Evolutionary conservation across 2,329 filamentous ascomycete genomes (phyloP).

Genomic region (Colletotrichum viniferum): DNA sequence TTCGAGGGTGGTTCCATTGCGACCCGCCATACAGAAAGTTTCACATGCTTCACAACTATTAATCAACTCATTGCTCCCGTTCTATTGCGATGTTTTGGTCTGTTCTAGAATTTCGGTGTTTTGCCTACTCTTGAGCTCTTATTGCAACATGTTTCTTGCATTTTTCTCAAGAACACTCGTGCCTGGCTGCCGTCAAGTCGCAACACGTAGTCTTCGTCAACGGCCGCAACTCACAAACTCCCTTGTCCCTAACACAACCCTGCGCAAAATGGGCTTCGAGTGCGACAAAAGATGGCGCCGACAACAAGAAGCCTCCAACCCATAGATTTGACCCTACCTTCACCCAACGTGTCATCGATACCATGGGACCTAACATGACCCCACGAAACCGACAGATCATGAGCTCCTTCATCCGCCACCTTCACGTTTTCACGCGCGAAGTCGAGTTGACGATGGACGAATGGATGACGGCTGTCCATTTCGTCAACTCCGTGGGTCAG

Average conservation of each 20-base stretch:
- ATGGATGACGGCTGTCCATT: neutral
- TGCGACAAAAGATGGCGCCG: neutral
- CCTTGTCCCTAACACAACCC: neutral
- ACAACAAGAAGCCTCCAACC: neutral
- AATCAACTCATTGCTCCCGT: neutral
- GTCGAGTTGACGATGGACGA: neutral
- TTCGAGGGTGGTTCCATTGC: neutral
- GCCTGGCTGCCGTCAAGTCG: fast-evolving
- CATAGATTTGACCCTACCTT: neutral
- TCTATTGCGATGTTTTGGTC: neutral
- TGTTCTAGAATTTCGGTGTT: fast-evolving
- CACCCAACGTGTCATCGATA: neutral
- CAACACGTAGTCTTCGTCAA: neutral
- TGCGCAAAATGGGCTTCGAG: neutral
- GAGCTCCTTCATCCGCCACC: neutral
- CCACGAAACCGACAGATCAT: neutral
- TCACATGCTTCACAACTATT: neutral
- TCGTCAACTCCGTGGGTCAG: neutral
- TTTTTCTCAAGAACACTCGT: neutral
- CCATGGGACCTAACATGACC: neutral
- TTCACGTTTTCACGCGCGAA: neutral
- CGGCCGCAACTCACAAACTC: neutral
- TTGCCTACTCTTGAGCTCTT: neutral
- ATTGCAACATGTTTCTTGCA: neutral
- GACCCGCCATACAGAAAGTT: neutral